Evolutionary conservation across 1,139 yeast genomes (phyloP), one percentile per base, ranked within the genome.

Genomic region (Casaregolazyma suthepensis): DNA sequence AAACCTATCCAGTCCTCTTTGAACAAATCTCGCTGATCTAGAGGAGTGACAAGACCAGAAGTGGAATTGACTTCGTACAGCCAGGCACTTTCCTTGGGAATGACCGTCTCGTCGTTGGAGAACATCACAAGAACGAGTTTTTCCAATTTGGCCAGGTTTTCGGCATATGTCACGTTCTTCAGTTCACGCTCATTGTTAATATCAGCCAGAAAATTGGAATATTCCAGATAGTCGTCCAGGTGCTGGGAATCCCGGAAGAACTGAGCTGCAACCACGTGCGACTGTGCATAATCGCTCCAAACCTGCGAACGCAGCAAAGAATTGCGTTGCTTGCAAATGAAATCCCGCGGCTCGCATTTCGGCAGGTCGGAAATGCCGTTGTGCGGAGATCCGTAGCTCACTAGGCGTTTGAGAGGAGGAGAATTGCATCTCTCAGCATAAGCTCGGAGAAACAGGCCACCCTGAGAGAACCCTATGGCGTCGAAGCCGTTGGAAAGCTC

Each of bases 301-400:
- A 86, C 81, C 61, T 82, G 89, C 38, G 68, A 69, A 64, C 78
- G 83, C 57, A 87, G 68, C 1, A 82, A 51, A 29, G 66, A 73
- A 63, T 85, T 85, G 53, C 83, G 73, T 48, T 73, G 71, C 54
- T 76, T 71, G 63, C 96, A 87, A 0, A 84, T 54, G 81, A 87
- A 82, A 62, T 84, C 87, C 3, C 74, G 69, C 1, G 74, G 66
- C 2, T 67, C 67, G 66, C 95, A 87, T 5, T 75, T 66, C 0
- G 91, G 91, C 47, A 87, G 71, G 57, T 86, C 93, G 60, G 77
- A 75, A 6, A 87, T 81, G 3, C 95, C 96, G 71, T 83, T 78
- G 63, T 87, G 95, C 0, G 95, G 96, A 1, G 90, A 82, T 0
- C 96, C 96, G 70, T 85, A 86, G 0, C 95, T 84, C 15, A 87